These are phyloP conservation scores for Theobroma cacao DNA, from an alignment of 345 rosid genomes.

Conservation along the genomic window DNA sequence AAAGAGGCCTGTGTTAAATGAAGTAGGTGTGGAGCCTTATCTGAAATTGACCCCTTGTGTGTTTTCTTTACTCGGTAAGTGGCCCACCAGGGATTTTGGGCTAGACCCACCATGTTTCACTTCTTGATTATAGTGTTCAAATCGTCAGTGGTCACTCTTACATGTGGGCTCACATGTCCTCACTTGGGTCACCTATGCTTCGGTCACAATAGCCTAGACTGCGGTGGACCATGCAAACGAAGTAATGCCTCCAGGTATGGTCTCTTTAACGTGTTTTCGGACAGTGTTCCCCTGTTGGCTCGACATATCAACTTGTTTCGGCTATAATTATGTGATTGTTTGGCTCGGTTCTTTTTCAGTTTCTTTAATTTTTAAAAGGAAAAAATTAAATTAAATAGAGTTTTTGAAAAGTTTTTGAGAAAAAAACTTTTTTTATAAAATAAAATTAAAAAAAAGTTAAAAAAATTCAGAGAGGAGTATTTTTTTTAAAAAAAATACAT, in stretches of 20 bases:
- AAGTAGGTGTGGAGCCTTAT: conserved; percentile 10
- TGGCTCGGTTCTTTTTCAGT: no score
- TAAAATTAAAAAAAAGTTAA: no score
- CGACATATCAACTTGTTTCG: not conserved
- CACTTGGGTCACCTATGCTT: conserved; percentile 3
- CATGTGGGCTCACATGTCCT: conserved; percentile 19
- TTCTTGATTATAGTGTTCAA: conserved; percentile 3
- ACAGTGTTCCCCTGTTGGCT: not conserved
- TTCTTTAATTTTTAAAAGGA: no score
- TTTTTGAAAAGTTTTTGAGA: no score
- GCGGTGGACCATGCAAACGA: not conserved
- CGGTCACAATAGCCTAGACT: not conserved
- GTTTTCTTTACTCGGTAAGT: not conserved
- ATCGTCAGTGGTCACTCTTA: conserved; percentile 4
- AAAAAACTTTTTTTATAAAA: no score
- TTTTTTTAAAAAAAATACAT: no score
- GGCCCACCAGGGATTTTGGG: conserved; percentile 2
- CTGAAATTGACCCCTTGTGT: not conserved
- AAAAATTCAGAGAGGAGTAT: no score
- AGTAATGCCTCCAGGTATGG: not conserved
- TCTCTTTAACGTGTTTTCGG: not conserved
- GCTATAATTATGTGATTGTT: no score
- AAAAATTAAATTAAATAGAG: no score
- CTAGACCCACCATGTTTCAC: conserved; percentile 14
- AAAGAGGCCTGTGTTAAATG: conserved; percentile 6